phyloP scores from a whole-genome alignment of 192 early-diverging fungal genomes.

The Entomortierella beljakovae region DNA sequence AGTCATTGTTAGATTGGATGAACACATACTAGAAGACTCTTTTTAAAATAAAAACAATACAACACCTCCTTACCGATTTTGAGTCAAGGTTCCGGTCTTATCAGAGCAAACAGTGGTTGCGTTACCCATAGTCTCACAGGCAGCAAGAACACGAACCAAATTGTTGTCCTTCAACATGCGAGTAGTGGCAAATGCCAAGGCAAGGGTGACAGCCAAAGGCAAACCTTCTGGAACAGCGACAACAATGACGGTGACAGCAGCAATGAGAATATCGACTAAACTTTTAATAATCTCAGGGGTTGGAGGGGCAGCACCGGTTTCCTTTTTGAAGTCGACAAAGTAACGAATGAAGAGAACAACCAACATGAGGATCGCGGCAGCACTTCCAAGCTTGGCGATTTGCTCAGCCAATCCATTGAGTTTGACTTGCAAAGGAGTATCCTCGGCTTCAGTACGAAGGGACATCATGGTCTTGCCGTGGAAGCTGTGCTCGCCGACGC shows the following conservation, averaged over 20 bases:
- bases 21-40: neutral
- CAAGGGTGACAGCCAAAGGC: conserved; percentile 94
- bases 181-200: conserved; percentile 93
- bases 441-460: conserved; percentile 82
- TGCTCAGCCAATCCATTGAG: conserved; percentile 88
- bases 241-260: conserved; percentile 92
- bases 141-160: conserved; percentile 92
- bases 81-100: conserved; percentile 98
- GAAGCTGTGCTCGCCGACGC: conserved; percentile 87
- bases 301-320: conserved; percentile 52
- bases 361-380: conserved; percentile 86
- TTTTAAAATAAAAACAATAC: neutral
- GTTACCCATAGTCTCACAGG: conserved; percentile 99
- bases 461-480: conserved; percentile 91
- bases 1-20: neutral
- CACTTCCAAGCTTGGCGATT: conserved; percentile 92
- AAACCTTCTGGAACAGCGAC: conserved; percentile 98
- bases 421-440: conserved; percentile 94
- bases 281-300: conserved; percentile 63
- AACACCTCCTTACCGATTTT: conserved; percentile 72
- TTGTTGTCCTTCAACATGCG: conserved; percentile 98
- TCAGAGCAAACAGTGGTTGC: conserved; percentile 99
- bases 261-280: conserved; percentile 84
- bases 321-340: conserved; percentile 66
- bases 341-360: conserved; percentile 86